Base-by-base conservation (phyloP, 2,329 filamentous ascomycete genomes). In the Aspergillus clavatus region DNA sequence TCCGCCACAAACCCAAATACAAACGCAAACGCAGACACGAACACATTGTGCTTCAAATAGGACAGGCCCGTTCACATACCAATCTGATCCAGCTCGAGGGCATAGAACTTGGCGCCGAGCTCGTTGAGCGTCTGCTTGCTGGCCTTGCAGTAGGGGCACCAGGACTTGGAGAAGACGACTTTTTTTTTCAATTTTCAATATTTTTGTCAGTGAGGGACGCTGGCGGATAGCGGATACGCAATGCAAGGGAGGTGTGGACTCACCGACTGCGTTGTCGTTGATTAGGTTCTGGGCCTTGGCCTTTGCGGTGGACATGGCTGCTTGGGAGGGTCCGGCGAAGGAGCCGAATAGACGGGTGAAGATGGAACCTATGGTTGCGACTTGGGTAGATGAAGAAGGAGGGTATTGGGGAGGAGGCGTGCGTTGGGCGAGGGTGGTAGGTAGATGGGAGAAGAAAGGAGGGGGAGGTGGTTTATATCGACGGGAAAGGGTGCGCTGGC, bases 111-210 rank as follows among this genome's bases (percentile, higher is more conserved):
- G 50, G 87, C 87, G 54, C 83, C 82, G 47, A 82, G 58, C 46
- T 81, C 75, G 62, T 77, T 80, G 58, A 98, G 76, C 40, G 88
- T 77, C 46, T 76, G 63, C 82, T 97, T 97, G 58, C 85, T 82
- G 48, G 83, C 77, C 47, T 73, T 78, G 79, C 91, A 97, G 80
- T 95, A 94, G 10, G 90, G 89, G 80, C 93, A 98, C 76, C 89
- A 95, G 12, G 85, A 88, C 77, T 98, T 98, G 72, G 86, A 90
- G 80, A 98, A 98, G 67, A 98, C 87, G 61, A 93, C 87, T 58
- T 14, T 21, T 6, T n/a, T 5, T 18, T 12, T 8, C 11, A 14
- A 10, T 40, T 22, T n/a, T 16, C 6, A 8, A 33, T 35, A 27
- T 16, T 16, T 35, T 22, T 24, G 19, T 38, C 21, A 38, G 21